Conservation (phyloP, 2,329 filamentous ascomycete species). For the Chaetomium sp. region DNA sequence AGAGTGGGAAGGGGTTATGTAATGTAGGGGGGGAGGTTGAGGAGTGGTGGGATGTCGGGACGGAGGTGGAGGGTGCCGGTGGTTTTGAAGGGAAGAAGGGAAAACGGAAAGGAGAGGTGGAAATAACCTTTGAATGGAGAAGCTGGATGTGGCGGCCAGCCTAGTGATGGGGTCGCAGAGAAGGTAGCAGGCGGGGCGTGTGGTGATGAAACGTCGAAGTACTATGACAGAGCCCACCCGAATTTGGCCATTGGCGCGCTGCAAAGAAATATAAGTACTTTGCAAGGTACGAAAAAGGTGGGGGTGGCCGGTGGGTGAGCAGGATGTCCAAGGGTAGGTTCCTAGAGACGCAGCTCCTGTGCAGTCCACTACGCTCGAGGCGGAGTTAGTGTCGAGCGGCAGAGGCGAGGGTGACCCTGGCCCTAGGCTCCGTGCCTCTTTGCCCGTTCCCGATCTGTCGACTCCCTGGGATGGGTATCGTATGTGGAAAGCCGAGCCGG, state of each 20-base stretch:
- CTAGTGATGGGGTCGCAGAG: conserved; percentile 43
- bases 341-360: conserved; percentile 22
- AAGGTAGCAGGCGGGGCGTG: conserved; percentile 46
- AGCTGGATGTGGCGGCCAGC: conserved; percentile 54
- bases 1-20: conserved; percentile 14
- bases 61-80: neutral
- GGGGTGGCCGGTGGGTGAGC: conserved; percentile 34
- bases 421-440: conserved; percentile 27
- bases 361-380: conserved; percentile 29
- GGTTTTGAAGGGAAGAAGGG: conserved; percentile 12
- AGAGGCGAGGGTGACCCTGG: conserved; percentile 36
- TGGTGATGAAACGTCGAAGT: conserved; percentile 46
- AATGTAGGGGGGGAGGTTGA: neutral
- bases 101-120: conserved; percentile 35
- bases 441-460: conserved; percentile 31
- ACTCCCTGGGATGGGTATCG: neutral
- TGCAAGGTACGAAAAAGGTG: conserved; percentile 36
- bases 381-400: conserved; percentile 33
- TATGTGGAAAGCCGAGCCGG: conserved; percentile 17
- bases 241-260: conserved; percentile 48
- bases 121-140: conserved; percentile 44
- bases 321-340: conserved; percentile 23
- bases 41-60: conserved; percentile 3
- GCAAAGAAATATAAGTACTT: conserved; percentile 37
- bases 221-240: conserved; percentile 45